phyloP scores from a whole-genome alignment of 1,139 yeast genomes.

The Candida glucosophila region DNA sequence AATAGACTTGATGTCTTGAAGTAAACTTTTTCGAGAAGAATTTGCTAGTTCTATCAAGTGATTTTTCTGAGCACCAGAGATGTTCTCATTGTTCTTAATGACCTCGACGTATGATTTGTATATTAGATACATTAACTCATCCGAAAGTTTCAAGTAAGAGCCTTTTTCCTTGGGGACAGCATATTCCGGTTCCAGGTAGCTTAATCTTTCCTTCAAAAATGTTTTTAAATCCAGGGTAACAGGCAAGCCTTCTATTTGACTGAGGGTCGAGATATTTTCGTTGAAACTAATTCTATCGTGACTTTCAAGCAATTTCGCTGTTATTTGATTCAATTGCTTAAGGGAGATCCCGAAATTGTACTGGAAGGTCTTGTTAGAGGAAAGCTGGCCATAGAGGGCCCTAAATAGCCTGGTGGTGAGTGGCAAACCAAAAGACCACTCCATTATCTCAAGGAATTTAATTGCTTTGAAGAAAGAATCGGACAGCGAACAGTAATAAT shows the following conservation, averaged over 20 bases:
- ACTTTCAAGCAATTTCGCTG: conserved; percentile 10
- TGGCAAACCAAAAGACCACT: conserved; percentile 12
- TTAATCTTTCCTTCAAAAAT: conserved; percentile 8
- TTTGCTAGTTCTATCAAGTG: conserved; percentile 8
- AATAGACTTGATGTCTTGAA: conserved; percentile 5
- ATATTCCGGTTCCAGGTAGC: no score
- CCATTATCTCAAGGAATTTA: conserved; percentile 11
- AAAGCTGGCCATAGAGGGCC: conserved; percentile 7
- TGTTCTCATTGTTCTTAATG: conserved; percentile 4
- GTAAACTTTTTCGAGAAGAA: conserved; percentile 6
- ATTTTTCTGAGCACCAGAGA: conserved; percentile 2
- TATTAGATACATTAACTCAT: conserved; percentile 9
- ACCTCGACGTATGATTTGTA: conserved; percentile 10
- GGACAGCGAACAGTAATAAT: conserved; percentile 11
- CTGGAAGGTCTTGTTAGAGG: conserved; percentile 1
- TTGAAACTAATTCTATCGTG: conserved; percentile 14
- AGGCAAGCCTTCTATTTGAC: conserved; percentile 5
- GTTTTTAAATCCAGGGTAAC: conserved; percentile 9
- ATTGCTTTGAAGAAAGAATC: conserved; percentile 9
- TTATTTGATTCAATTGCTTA: conserved; percentile 7
- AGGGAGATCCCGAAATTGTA: conserved; percentile 5
- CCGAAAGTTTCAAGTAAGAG: conserved; percentile 15
- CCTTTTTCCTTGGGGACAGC: conserved; percentile 12
- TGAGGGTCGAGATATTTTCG: conserved; percentile 9
- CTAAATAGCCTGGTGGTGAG: conserved; percentile 19